Conservation (phyloP, 2,329 filamentous ascomycete species). For the Tolypocladium guangdongense region DNA sequence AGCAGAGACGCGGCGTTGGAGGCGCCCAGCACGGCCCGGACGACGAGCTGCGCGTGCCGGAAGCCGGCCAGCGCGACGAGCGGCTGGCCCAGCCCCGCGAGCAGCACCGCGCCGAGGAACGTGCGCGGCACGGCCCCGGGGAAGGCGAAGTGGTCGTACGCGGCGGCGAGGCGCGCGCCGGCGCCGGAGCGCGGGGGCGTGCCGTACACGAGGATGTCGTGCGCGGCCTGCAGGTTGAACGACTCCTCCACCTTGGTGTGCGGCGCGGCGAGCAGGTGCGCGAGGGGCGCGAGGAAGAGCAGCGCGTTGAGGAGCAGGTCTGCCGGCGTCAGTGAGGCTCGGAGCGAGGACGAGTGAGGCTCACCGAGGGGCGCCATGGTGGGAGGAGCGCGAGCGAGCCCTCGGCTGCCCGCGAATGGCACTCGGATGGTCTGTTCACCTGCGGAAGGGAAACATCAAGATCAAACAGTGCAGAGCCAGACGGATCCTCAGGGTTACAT, state of each 20-base stretch:
- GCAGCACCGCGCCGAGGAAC: slow-evolving; percentile 69
- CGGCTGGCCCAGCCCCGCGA: slow-evolving; percentile 64
- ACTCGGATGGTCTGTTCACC: background rate
- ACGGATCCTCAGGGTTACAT: background rate
- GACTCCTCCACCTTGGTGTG: slow-evolving; percentile 98
- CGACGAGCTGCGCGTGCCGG: slow-evolving; percentile 47
- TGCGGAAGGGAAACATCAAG: background rate
- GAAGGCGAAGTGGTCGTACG: slow-evolving; percentile 86
- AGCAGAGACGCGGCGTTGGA: slow-evolving; percentile 62
- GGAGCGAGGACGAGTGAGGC: background rate
- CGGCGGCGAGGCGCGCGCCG: slow-evolving; percentile 37
- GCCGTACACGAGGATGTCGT: slow-evolving; percentile 79
- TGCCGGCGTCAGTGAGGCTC: slow-evolving; percentile 1
- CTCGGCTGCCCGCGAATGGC: background rate
- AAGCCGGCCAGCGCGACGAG: slow-evolving; percentile 47
- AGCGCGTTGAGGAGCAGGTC: slow-evolving; percentile 14
- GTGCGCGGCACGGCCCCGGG: slow-evolving; percentile 86
- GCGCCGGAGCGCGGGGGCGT: slow-evolving; percentile 44
- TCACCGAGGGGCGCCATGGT: slow-evolving; percentile 13
- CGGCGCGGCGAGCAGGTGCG: slow-evolving; percentile 66
- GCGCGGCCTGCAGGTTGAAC: slow-evolving; percentile 89
- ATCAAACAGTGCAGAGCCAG: no score
- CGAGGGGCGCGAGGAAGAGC: slow-evolving; percentile 45
- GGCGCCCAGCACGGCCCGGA: slow-evolving; percentile 66
- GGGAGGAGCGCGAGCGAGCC: background rate